Percentiles rank a stretch among this genome's conserved stretches.
Conservation (phyloP, 2,329 filamentous ascomycete species). For the Setomelanomma holmii region DNA sequence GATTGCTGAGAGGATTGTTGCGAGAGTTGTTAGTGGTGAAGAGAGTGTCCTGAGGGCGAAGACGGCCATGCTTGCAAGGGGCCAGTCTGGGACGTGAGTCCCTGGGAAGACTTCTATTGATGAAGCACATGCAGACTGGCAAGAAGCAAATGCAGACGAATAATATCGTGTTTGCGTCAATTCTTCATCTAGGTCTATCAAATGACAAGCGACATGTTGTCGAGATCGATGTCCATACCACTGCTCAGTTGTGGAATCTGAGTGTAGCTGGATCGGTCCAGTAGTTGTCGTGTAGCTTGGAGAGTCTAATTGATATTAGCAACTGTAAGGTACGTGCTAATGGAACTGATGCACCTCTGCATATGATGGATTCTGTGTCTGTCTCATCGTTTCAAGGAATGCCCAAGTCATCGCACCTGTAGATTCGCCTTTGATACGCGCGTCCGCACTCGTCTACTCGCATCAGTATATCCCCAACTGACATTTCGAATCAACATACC, state of each 20-base stretch:
- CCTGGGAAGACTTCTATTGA: neutral
- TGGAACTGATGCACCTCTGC: conserved; percentile 51
- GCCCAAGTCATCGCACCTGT: conserved; percentile 59
- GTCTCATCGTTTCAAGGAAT: conserved; percentile 55
- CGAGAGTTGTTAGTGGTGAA: neutral
- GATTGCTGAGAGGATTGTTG: neutral
- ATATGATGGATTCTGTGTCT: conserved; percentile 47
- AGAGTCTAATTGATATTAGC: conserved; percentile 33
- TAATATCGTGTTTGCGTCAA: neutral
- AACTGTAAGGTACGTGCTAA: too few species aligned
- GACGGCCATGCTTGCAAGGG: neutral
- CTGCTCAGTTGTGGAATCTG: conserved; percentile 56
- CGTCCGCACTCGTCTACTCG: conserved; percentile 54
- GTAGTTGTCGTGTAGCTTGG: conserved; percentile 48
- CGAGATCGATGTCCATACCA: conserved; percentile 52
- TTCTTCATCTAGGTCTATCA: conserved; percentile 8
- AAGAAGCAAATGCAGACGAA: neutral
- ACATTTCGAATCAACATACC: neutral
- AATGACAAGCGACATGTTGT: conserved; percentile 40
- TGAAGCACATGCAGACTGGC: neutral
- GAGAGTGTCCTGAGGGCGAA: neutral
- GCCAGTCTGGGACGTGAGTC: neutral
- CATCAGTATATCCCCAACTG: neutral
- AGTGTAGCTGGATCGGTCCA: conserved; percentile 51
- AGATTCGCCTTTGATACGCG: conserved; percentile 52